Evolutionary conservation across 2,329 filamentous ascomycete species (phyloP), one percentile per base, ranked within the genome.

Genomic region (Cercospora sp.): DNA sequence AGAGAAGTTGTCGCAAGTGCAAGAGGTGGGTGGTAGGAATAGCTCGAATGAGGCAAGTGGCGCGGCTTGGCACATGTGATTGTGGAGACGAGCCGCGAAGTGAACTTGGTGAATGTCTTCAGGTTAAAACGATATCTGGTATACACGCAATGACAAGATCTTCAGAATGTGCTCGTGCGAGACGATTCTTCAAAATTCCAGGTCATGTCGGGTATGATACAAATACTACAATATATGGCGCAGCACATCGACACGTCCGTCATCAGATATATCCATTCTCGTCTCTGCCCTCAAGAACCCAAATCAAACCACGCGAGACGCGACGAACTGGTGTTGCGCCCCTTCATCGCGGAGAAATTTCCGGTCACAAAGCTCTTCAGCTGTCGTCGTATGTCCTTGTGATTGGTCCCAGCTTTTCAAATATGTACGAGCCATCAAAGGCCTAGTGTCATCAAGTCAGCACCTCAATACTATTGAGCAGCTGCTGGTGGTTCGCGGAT

Each of bases 401-500:
- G 26, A 30, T 16, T 28, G 26, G 8, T 18, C n/a, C 30, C 53
- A n/a, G 3, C 24, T 30, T 28, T n/a, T 58, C 30, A 3, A 26
- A 30, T 34, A 34, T 58, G 7, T 58, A 30, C 16, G 30, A 30
- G 53, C 53, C 53, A 21, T 34, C n/a, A 58, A 12, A 30, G 30
- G 53, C 53, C 24, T 58, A 32, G 26, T 26, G 32, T n/a, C 53
- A 21, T 58, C 53, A 32, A 9, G 53, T 58, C 34, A 61, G 59
- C 59, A 30, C 16, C 24, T 66, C 49, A 66, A 45, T 51, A 16
- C 34, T 58, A 65, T 49, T 65, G 66, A 28, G 43, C 61, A 30
- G 34, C 30, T 24, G 59, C 30, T 24, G 59, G 59, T 24, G 37
- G 34, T 24, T 65, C 69, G 28, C 69, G 65, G n/a, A 70, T 62